A percentile compares a stretch with the other conserved stretches of the same genome.
These are phyloP conservation scores for Neurospora sp. DNA, from an alignment of 495 filamentous ascomycete species.

Conservation along the genomic window DNA sequence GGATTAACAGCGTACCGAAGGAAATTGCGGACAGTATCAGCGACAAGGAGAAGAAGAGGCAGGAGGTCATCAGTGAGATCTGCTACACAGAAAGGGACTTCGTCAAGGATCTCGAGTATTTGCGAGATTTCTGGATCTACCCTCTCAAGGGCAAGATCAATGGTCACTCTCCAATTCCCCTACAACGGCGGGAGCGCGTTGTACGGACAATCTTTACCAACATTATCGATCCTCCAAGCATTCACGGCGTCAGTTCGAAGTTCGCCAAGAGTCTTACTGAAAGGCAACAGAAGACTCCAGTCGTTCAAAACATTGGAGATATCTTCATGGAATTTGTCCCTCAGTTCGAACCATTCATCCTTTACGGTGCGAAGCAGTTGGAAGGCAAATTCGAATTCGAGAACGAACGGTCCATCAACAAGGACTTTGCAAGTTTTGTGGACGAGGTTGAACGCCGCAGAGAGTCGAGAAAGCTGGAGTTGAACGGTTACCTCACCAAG, in stretches of 20 bases:
- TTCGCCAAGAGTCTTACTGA: constrained; percentile 82
- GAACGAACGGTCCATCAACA: constrained; percentile 82
- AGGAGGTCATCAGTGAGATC: constrained; percentile 95
- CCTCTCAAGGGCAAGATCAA: constrained; percentile 64
- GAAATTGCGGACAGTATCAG: constrained; percentile 81
- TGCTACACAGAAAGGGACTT: constrained; percentile 99
- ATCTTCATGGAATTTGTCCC: constrained; percentile 90
- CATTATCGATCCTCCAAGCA: constrained; percentile 67
- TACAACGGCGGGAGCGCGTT: constrained; percentile 77
- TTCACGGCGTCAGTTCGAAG: constrained; percentile 78
- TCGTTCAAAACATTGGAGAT: constrained; percentile 86
- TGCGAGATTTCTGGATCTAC: constrained; percentile 98
- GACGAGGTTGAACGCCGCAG: constrained; percentile 95
- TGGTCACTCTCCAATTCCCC: constrained; percentile 70
- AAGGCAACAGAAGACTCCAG: constrained; percentile 77
- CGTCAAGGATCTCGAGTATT: constrained; percentile 96
- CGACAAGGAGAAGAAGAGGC: constrained; percentile 91
- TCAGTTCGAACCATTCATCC: constrained; percentile 90
- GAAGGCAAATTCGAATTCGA: constrained; percentile 98
- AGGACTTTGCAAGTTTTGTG: constrained; percentile 80
- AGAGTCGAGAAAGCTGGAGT: constrained; percentile 90
- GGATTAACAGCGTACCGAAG: constrained; percentile 97
- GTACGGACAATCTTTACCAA: constrained; percentile 94
- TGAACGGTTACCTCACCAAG: constrained; percentile 98
- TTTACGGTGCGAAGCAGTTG: constrained; percentile 91